Percentiles rank a stretch among this genome's conserved stretches.
Conservation (phyloP, 148 eudicot species). For the Drosera capensis region DNA sequence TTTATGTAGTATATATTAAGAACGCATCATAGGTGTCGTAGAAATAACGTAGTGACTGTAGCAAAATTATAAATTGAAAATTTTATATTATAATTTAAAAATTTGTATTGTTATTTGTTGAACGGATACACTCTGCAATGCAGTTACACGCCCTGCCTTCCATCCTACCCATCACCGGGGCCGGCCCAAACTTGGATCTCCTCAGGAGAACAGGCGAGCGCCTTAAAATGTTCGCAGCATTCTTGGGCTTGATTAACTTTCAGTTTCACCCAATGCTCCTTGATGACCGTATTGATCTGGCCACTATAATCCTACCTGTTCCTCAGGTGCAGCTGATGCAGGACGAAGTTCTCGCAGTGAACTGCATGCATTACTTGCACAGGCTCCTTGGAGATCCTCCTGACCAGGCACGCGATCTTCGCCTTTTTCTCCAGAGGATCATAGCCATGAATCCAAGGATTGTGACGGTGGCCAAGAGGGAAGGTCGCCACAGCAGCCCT, state of each 20-base stretch:
- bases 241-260: conserved; percentile 51
- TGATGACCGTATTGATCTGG: conserved; percentile 15
- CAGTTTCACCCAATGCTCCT: conserved; percentile 37
- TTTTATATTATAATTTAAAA: no score
- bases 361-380: conserved; percentile 64
- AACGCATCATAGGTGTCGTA: no score
- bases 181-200: conserved; percentile 27
- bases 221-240: conserved; percentile 44
- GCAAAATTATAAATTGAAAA: no score
- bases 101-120: no score
- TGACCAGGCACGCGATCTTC: conserved; percentile 10
- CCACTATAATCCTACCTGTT: conserved; percentile 2
- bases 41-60: no score
- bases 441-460: conserved; percentile 53
- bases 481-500: conserved; percentile 59
- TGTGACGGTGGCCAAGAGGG: conserved; percentile 56
- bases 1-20: no score
- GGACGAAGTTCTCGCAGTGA: conserved; percentile 53
- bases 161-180: conserved; percentile 48
- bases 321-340: conserved; percentile 17
- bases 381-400: conserved; percentile 36
- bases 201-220: conserved; percentile 62
- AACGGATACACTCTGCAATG: no score
- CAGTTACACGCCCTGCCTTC: conserved; percentile 21
- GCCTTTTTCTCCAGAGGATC: conserved; percentile 32